Base-by-base conservation (phyloP, 2,329 filamentous ascomycete genomes). In the Penicillium concentricum region DNA sequence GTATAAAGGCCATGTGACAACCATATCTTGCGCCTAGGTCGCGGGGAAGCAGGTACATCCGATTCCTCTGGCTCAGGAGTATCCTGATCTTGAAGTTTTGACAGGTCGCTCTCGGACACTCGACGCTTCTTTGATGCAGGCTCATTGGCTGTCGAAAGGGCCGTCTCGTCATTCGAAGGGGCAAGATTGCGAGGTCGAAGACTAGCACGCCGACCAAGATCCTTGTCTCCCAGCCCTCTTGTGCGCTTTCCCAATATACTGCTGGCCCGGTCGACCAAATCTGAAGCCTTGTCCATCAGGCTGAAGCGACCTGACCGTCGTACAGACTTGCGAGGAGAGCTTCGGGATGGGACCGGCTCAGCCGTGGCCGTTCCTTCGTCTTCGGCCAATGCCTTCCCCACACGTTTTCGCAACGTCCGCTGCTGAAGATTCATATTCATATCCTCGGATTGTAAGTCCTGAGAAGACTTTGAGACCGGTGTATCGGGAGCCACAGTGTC, bases 1-100 rank as follows among this genome's bases (percentile, higher is more conserved):
- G 91, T 87, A 69, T 95, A 97, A 15, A 97, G 80, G 10, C 93
- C 94, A 71, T 92, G 90, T 51, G 82, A 80, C 52, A 95, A 79
- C 84, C 90, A 97, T 63, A 86, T 87, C 79, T 96, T 96, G 50
- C 80, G 76, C 72, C 65, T 82, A 66, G 59, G 70, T 56, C 53
- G 66, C 28, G 51, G 69, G 49, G 61, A 57, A 37, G 65, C 54
- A 26, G 67, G 58, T 3, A 52, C 53, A 13, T 52, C 30, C 13
- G 61, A 53, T 28, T 70, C 68, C 48, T 69, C 64, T 20, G 61
- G 45, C 5, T 56, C 57, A 20, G 57, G 26, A 3, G 61, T 54
- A 18, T 66, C 61, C 28, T 64, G 57, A 22, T 61, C 35, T 46
- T 67, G 55, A 13, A 63, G 45, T 35, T 69, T 70, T 24, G 65